Conservation (phyloP, 768 basidiomycete species). For the Russula olivacea region DNA sequence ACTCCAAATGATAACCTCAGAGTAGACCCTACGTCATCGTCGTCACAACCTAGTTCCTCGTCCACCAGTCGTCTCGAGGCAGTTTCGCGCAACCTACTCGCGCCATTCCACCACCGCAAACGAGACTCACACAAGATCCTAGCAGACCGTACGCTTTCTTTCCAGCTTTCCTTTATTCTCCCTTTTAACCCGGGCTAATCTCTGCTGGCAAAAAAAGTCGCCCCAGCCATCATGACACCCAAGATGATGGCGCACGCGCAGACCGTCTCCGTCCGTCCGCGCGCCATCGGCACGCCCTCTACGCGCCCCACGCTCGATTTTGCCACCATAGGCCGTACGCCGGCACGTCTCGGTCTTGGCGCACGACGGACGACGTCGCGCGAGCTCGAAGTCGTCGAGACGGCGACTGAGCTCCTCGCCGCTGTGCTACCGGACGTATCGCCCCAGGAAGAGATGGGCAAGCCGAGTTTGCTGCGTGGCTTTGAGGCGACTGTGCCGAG, state of each 20-base stretch:
- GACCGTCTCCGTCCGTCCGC: constrained; percentile 53
- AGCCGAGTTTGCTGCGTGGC: constrained; percentile 79
- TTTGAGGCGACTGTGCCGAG: constrained; percentile 95
- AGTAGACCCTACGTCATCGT: constrained; percentile 5
- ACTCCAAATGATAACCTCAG: constrained; percentile 37
- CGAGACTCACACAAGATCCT: constrained; percentile 66
- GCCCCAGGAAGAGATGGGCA: constrained; percentile 67
- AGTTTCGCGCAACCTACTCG: constrained; percentile 64
- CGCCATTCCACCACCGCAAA: constrained; percentile 59
- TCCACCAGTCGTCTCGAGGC: constrained; percentile 44
- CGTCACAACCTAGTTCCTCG: constrained; percentile 25
- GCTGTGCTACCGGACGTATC: constrained; percentile 69
- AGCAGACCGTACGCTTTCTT: constrained; percentile 55
- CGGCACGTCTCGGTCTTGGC: constrained; percentile 59
- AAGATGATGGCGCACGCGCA: constrained; percentile 69
- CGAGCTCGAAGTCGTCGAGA: constrained; percentile 80
- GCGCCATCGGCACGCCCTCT: constrained; percentile 32
- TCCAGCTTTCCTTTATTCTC: constrained; percentile 7
- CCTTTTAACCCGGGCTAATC: background rate
- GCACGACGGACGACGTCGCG: constrained; percentile 69
- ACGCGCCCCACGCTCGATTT: constrained; percentile 52
- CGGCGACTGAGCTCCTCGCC: constrained; percentile 66
- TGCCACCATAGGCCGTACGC: constrained; percentile 73
- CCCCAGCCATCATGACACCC: constrained; percentile 87
- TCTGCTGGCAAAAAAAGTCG: constrained; percentile 43